These are phyloP conservation scores for Pleurozium schreberi DNA, from an alignment of 225 moss, liverwort and hornwort species.

Conservation along the genomic window DNA sequence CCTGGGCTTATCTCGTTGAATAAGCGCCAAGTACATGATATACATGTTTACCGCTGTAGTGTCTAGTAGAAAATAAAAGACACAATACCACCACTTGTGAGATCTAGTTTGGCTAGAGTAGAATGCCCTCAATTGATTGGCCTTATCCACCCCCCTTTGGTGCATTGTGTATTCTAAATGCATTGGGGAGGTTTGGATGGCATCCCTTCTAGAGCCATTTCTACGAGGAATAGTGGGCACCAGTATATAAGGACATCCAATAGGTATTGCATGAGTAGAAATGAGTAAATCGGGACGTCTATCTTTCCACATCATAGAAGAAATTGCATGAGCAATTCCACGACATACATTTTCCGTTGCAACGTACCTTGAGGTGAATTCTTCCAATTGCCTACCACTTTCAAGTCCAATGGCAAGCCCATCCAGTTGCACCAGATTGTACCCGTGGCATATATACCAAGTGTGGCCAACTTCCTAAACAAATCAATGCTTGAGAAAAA, in stretches of 20 bases:
- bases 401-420: background rate
- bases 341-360: background rate
- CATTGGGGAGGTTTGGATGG: background rate
- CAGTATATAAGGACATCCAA: background rate
- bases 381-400: background rate
- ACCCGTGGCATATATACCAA: background rate
- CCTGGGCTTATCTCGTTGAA: background rate
- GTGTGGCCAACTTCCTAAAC: rapidly evolving
- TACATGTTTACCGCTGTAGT: background rate
- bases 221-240: background rate
- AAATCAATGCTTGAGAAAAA: background rate
- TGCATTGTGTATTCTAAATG: background rate
- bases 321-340: background rate
- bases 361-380: background rate
- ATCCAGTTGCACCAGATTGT: background rate
- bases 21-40: background rate
- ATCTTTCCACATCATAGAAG: background rate
- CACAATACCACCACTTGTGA: background rate
- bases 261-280: too few species aligned
- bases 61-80: background rate
- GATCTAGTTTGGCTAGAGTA: background rate
- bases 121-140: background rate
- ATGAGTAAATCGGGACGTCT: too few species aligned
- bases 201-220: background rate
- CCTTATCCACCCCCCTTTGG: too few species aligned